These are phyloP conservation scores for Penicillium herquei DNA, from an alignment of 495 filamentous ascomycete species.

Conservation along the genomic window DNA sequence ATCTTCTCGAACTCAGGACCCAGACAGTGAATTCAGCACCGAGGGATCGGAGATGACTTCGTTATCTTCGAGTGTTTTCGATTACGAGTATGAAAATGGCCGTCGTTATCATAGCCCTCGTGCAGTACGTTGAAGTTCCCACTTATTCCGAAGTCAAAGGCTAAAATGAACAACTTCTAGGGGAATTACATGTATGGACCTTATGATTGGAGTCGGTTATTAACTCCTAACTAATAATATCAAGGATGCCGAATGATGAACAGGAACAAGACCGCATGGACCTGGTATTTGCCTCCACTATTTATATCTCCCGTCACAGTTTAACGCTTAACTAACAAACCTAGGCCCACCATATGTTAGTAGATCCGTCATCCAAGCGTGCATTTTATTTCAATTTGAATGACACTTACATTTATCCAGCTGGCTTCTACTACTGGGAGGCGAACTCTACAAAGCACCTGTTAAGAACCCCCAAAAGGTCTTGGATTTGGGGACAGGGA, in stretches of 20 bases:
- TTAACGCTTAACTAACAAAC: background rate
- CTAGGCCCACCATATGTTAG: background rate
- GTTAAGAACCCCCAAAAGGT: constrained; percentile 48
- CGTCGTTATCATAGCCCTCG: constrained; percentile 62
- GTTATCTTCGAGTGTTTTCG: constrained; percentile 21
- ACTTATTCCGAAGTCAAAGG: background rate
- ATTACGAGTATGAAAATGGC: constrained; percentile 57
- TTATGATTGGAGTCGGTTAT: background rate
- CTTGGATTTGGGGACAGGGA: constrained; percentile 64
- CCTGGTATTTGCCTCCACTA: constrained; percentile 32
- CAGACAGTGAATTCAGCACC: constrained; percentile 1
- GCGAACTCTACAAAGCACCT: constrained; percentile 54
- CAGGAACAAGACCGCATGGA: constrained; percentile 65
- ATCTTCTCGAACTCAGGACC: background rate
- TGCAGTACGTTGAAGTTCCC: constrained; percentile 37
- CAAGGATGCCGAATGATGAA: constrained; percentile 55
- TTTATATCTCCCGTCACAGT: background rate
- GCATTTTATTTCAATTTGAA: background rate
- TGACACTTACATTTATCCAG: constrained; percentile 17
- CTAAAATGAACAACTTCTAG: background rate
- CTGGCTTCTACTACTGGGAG: constrained; percentile 38
- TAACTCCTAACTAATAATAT: background rate
- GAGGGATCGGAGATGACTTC: constrained; percentile 21
- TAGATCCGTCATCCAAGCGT: too few relatives aligned
- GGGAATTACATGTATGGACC: background rate